phyloP scores from a whole-genome alignment of 176 grass and related monocot species.

The Triticum turgidum region DNA sequence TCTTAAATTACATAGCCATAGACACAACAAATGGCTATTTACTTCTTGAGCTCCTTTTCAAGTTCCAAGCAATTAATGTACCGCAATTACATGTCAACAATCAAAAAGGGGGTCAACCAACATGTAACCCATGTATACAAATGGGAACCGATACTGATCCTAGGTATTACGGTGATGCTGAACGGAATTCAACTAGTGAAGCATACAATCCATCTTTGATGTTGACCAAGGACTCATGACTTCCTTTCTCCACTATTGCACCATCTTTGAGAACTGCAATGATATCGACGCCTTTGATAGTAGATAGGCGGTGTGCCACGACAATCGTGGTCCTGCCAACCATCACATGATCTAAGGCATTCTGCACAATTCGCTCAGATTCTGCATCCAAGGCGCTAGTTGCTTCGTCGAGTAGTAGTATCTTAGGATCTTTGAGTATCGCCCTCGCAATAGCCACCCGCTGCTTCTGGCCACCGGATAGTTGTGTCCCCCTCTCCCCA shows the following conservation, averaged over 20 bases:
- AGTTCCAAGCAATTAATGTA: background rate
- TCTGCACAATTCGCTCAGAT: conserved; percentile 64
- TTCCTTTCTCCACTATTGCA: conserved; percentile 57
- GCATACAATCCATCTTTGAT: conserved; percentile 61
- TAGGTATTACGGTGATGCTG: background rate
- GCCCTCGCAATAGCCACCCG: conserved; percentile 64
- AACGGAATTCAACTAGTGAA: conserved; percentile 60
- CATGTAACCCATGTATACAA: background rate
- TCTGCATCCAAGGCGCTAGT: conserved; percentile 71
- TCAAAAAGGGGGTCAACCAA: background rate
- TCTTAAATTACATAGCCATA: background rate
- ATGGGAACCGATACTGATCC: background rate
- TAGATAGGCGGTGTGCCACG: conserved; percentile 65
- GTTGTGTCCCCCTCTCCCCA: conserved; percentile 57
- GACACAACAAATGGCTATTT: background rate
- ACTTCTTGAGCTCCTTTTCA: background rate
- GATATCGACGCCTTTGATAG: conserved; percentile 51
- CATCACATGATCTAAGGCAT: conserved; percentile 62
- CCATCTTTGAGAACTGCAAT: conserved; percentile 76
- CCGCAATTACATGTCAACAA: background rate
- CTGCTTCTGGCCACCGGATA: conserved; percentile 76
- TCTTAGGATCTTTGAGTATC: conserved; percentile 60
- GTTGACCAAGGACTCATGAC: conserved; percentile 46
- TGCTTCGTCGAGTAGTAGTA: conserved; percentile 69
- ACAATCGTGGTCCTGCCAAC: conserved; percentile 54